These are phyloP conservation scores for Laguncularia racemosa DNA, from an alignment of 345 rosid genomes.

Conservation along the genomic window DNA sequence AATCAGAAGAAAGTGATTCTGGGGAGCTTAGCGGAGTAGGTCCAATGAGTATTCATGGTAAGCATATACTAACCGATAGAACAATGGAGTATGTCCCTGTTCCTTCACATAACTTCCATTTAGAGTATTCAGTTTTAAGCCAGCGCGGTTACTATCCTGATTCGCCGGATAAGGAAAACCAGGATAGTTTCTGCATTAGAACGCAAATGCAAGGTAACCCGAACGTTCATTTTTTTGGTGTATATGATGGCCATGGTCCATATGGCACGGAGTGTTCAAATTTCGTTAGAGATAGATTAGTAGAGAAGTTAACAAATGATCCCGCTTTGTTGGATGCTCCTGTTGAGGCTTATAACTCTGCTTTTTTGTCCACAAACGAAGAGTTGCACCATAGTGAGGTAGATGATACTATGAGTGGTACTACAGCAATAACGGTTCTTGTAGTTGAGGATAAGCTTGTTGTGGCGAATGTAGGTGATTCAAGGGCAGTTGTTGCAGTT, in stretches of 20 bases:
- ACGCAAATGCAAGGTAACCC: slow-evolving; percentile 79
- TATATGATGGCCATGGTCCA: slow-evolving; percentile 88
- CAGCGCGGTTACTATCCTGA: slow-evolving; percentile 86
- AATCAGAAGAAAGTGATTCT: slow-evolving; percentile 52
- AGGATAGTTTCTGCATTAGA: slow-evolving; percentile 75
- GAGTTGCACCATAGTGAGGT: slow-evolving; percentile 70
- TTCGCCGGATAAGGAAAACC: slow-evolving; percentile 73
- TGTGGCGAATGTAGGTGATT: slow-evolving; percentile 97
- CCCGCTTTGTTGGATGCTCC: slow-evolving; percentile 64
- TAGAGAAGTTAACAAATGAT: slow-evolving; percentile 57
- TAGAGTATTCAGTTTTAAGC: slow-evolving; percentile 69
- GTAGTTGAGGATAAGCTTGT: slow-evolving; percentile 68
- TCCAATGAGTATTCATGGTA: slow-evolving; percentile 17
- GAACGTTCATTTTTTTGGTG: slow-evolving; percentile 84
- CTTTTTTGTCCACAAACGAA: slow-evolving; percentile 49
- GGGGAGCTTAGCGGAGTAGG: slow-evolving; percentile 18
- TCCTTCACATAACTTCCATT: slow-evolving; percentile 53
- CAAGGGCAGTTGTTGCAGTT: slow-evolving; percentile 85
- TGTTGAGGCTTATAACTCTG: slow-evolving; percentile 54
- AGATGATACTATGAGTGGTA: slow-evolving; percentile 94
- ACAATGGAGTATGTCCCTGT: slow-evolving; percentile 52
- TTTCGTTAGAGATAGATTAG: slow-evolving; percentile 67
- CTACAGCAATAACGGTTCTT: slow-evolving; percentile 90
- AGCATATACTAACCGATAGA: slow-evolving; percentile 46
- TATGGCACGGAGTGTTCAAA: slow-evolving; percentile 71